Percentiles rank a stretch among this genome's conserved stretches.
Evolutionary conservation across 2,329 filamentous ascomycete species (phyloP).

Genomic region (Dryadomyces quercus-mongolicae): DNA sequence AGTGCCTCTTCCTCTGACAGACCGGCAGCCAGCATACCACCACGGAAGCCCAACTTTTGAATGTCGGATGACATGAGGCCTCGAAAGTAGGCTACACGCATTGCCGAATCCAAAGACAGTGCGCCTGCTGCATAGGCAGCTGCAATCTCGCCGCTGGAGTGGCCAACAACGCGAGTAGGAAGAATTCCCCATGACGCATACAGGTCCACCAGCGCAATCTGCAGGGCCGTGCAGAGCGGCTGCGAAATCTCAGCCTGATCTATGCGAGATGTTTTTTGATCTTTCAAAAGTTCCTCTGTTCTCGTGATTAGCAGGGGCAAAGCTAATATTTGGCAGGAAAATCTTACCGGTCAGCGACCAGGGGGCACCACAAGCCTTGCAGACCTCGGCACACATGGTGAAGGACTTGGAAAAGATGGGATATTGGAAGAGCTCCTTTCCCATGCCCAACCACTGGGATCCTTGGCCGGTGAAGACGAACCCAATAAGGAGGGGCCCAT

Average conservation of each 20-base stretch:
- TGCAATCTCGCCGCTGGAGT: conserved; percentile 22
- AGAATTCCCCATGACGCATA: conserved; percentile 9
- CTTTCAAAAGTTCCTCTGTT: neutral
- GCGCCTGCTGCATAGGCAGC: conserved; percentile 20
- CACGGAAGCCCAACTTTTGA: too few species aligned
- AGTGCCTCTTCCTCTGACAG: too few species aligned
- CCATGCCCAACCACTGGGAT: conserved; percentile 13
- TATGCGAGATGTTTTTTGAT: conserved; percentile 14
- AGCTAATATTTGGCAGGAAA: too few species aligned
- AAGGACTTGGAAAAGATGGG: neutral
- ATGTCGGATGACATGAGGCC: too few species aligned
- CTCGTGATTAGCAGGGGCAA: neutral
- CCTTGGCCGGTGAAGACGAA: conserved; percentile 16
- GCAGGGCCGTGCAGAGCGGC: conserved; percentile 18
- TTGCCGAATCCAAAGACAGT: too few species aligned
- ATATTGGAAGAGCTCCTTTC: neutral
- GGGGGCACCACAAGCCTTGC: too few species aligned
- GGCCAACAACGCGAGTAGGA: conserved; percentile 18
- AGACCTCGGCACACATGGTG: too few species aligned
- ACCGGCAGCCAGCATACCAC: too few species aligned
- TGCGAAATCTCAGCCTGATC: conserved; percentile 13
- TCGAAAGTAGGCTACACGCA: too few species aligned
- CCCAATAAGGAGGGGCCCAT: neutral
- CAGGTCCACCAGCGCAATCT: conserved; percentile 17
- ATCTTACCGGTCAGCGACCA: too few species aligned